Base-by-base conservation (phyloP, 1,139 yeast species). In the Saccharomyces uvarum region DNA sequence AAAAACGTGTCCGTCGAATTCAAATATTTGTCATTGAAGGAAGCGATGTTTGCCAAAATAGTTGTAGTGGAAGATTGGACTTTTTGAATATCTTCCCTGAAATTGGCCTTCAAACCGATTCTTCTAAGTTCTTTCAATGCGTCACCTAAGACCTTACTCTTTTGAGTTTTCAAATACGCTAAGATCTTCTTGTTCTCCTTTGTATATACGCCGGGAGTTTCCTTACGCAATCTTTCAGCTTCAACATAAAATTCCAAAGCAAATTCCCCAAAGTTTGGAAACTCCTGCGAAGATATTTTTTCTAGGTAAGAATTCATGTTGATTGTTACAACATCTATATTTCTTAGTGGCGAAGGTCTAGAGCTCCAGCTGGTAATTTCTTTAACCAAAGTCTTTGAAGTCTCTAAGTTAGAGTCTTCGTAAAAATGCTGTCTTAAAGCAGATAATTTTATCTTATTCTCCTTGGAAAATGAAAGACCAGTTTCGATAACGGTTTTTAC, bases 131-230 rank as follows among this genome's bases (percentile, higher is more conserved):
- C 95, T 59, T 83, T 82, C 57, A 93, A 71, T 0, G 91, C 80
- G 57, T 86, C 89, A 71, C 95, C 86, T 56, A 93, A 73, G 11
- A 89, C 72, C 61, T 86, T 87, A 58, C 85, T 77, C 72, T 93
- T 95, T 64, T 89, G 95, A 46, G 84, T 78, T 64, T 86, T 88
- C 68, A 95, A 75, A 2, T 90, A 78, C 2, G 93, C 85, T 38
- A 90, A 76, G 0, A 74, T 57, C 66, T 86, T 87, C 73, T 91
- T 90, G 62, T 81, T 84, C 44, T 86, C 95, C 54, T 91, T 90
- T 9, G 79, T 84, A 60, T 79, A 75, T 6, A 75, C 78, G 2
- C 74, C 71, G 1, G 99, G 99, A 0, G 99, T 95, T 62, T 87
- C 95, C 48, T 79, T 76, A 52, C 82, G 78, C 51, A 93, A 75